Evolutionary conservation across 148 eudicot genomes (phyloP), one percentile per base, ranked within the genome.

Genomic region (Linanthus parryae): DNA sequence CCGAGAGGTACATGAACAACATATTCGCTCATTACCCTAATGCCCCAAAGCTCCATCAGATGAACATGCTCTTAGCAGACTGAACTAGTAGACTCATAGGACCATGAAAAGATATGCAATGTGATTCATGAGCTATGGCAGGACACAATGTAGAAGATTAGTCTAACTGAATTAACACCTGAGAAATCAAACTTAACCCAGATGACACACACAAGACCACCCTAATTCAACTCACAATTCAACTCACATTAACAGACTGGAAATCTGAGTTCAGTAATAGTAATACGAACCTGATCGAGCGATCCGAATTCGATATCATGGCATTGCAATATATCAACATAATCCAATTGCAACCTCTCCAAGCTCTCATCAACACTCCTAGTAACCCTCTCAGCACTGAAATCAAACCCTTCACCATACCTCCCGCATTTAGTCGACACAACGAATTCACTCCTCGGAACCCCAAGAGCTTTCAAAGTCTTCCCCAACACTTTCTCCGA

Each of bases 231-330:
- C n/a, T n/a, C n/a, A n/a, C n/a, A n/a, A n/a, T n/a, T n/a, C n/a
- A n/a, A n/a, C n/a, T n/a, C n/a, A n/a, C n/a, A n/a, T n/a, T n/a
- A 13, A 44, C 14, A 22, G 1, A 29, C 37, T 27, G n/a, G 41
- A 58, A 31, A 4, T 16, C 35, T 44, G 3, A 26, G 12, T 27
- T 21, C 25, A 14, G 44, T 9, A 45, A 54, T 29, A 4, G 39
- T 28, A n/a, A 47, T 15, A 9, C 41, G 46, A 30, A 92, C 99
- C 96, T 94, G 99, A 75, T 88, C 99, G 59, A 94, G 91, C 41
- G 94, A 82, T 31, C 80, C 90, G 47, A 94, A 88, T 67, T 88
- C 99, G 17, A 94, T 94, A 73, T 94, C 99, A 70, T 94, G 99
- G 67, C 99, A 94, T 19, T 88, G 99, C 36, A 94, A 50, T 51